Base-by-base conservation (phyloP, 495 filamentous ascomycete genomes). In the Articulospora tetracladia region DNA sequence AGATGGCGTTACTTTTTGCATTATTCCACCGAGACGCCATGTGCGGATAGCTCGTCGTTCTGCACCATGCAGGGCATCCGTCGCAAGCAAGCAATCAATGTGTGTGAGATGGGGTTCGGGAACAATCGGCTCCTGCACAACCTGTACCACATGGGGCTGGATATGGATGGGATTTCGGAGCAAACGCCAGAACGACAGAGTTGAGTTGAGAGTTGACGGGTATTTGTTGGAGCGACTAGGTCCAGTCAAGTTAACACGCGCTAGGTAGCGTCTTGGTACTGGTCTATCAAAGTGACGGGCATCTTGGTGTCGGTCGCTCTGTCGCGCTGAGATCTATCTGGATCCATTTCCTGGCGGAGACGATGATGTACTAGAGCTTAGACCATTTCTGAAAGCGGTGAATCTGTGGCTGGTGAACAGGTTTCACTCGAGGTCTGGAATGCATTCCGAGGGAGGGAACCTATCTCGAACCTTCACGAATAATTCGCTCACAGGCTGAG, bases 91-190 rank as follows among this genome's bases (percentile, higher is more conserved):
- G 10, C 17, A 12, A 44, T n/a, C n/a, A n/a, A n/a, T n/a, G n/a
- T 32, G 30, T 13, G 4, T 32, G 30, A 32, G 30, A 44, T 44
- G 39, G 39, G 39, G 17, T 24, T 47, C 58, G 63, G 63, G 61
- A 61, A 65, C 48, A 65, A 24, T 61, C 63, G 63, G 63, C 62
- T 61, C 62, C 59, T 49, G 32, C 25, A 2, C 17, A 11, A 44
- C 3, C 10, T 44, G 39, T 3, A 44, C 30, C 3, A 3, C 8
- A 17, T 15, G 4, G 39, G 39, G 39, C 17, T 44, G 39, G 17
- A 44, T 44, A 44, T 44, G 39, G 30, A 32, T 15, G 39, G n/a
- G 17, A 44, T 44, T 44, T 19, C 11, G 39, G 17, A 44, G n/a
- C 7, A 44, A 44, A n/a, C n/a, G n/a, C n/a, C n/a, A n/a, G n/a